Percentiles rank a stretch among this genome's conserved stretches.
Evolutionary conservation across 768 basidiomycete species (phyloP).

Genomic region (Pulveroboletus sp.): DNA sequence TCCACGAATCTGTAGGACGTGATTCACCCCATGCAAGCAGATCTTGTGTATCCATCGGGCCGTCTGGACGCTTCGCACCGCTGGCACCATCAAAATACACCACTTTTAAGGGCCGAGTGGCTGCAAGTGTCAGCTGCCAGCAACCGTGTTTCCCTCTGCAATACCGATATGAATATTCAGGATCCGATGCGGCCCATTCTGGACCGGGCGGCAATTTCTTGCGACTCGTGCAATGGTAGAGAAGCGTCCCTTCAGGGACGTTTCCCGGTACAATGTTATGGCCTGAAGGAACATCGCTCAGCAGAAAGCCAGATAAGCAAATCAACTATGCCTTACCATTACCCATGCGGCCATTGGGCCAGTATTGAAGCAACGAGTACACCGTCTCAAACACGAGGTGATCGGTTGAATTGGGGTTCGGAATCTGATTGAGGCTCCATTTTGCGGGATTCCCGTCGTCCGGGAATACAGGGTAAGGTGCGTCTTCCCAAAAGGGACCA

Average conservation of each 20-base stretch:
- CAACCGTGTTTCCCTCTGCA: conserved; percentile 23
- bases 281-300: conserved; percentile 3
- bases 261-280: conserved; percentile 30
- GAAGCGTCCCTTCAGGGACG: conserved; percentile 34
- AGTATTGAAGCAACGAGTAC: no score
- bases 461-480: not conserved
- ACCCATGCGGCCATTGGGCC: conserved; percentile 45
- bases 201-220: conserved; percentile 7
- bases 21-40: conserved; percentile 40
- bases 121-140: conserved; percentile 14
- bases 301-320: no score
- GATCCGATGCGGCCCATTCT: conserved; percentile 33
- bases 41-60: conserved; percentile 47
- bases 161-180: conserved; percentile 40
- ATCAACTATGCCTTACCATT: no score
- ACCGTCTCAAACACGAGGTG: no score
- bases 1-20: conserved; percentile 8
- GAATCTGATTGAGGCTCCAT: not conserved
- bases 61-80: conserved; percentile 40
- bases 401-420: not conserved
- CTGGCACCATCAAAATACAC: conserved; percentile 54
- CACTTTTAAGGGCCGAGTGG: conserved; percentile 37
- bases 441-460: not conserved
- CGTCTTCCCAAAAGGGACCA: not conserved
- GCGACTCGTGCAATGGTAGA: conserved; percentile 30